These are phyloP conservation scores for Cladosporium austrohemisphaericum DNA, from an alignment of 2,329 filamentous ascomycete species.

Conservation along the genomic window DNA sequence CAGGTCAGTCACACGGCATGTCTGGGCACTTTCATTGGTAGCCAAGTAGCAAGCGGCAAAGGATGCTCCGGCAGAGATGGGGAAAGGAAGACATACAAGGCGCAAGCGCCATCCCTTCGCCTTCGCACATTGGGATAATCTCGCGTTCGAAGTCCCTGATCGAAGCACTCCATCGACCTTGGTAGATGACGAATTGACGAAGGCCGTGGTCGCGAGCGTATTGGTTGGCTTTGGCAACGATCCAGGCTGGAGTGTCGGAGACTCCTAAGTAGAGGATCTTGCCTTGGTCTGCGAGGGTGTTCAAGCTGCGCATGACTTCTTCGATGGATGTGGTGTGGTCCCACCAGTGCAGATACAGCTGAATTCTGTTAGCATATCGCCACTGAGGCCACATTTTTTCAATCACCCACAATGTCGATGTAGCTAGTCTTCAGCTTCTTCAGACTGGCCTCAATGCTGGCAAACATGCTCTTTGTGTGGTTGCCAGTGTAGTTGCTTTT, in stretches of 20 bases:
- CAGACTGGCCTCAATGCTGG: slow-evolving; percentile 38
- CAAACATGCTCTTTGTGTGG: slow-evolving; percentile 35
- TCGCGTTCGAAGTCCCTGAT: slow-evolving; percentile 50
- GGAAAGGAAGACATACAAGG: too few relatives aligned
- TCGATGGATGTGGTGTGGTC: slow-evolving; percentile 48
- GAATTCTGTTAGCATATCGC: too few relatives aligned
- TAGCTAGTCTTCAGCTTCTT: slow-evolving; percentile 28
- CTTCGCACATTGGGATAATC: slow-evolving; percentile 57
- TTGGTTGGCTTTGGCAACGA: slow-evolving; percentile 30
- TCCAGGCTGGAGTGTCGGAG: slow-evolving; percentile 39
- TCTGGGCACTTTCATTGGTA: too few relatives aligned
- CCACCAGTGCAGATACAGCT: slow-evolving; percentile 32
- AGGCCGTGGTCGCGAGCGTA: slow-evolving; percentile 63
- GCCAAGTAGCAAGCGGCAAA: too few relatives aligned
- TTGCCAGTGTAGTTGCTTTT: slow-evolving; percentile 44
- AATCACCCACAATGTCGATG: slow-evolving; percentile 17
- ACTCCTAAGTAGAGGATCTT: slow-evolving; percentile 40
- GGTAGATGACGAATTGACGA: slow-evolving; percentile 65
- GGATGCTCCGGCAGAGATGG: too few relatives aligned
- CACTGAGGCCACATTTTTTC: background rate
- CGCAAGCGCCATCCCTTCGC: slow-evolving; percentile 51
- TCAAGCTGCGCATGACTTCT: slow-evolving; percentile 38
- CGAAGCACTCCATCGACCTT: slow-evolving; percentile 59
- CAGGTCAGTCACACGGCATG: too few relatives aligned
- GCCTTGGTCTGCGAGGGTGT: slow-evolving; percentile 33